Conservation (phyloP, 768 basidiomycete genomes). For the Collybia sordida region DNA sequence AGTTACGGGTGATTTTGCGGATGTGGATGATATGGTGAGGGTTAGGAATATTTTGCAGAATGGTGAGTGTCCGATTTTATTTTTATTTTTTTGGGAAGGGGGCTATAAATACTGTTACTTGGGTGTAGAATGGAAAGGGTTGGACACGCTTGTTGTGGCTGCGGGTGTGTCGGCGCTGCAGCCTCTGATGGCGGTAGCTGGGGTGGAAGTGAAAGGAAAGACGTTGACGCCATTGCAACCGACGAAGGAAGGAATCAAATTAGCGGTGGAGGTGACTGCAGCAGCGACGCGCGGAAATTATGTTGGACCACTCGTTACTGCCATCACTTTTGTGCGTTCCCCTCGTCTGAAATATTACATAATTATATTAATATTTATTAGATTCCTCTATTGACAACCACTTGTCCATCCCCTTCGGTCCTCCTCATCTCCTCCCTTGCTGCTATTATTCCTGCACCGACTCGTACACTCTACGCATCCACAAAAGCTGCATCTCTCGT, state of each 20-base stretch:
- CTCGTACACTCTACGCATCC: conserved; percentile 79
- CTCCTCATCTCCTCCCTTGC: conserved; percentile 80
- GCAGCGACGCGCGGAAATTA: conserved; percentile 66
- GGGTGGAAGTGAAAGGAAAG: conserved; percentile 37
- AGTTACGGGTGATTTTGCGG: conserved; percentile 62
- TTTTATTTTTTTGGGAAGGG: neutral
- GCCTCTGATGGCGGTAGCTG: conserved; percentile 73
- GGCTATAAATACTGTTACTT: neutral
- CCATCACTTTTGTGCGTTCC: conserved; percentile 65
- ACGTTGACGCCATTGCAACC: conserved; percentile 35
- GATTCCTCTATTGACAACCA: conserved; percentile 72
- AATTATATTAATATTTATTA: conserved; percentile 23
- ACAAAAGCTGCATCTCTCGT: conserved; percentile 80
- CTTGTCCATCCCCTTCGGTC: conserved; percentile 69
- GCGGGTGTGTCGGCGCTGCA: conserved; percentile 85
- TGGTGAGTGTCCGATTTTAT: conserved; percentile 41
- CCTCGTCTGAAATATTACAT: neutral
- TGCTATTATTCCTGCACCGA: conserved; percentile 81
- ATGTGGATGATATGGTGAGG: conserved; percentile 63
- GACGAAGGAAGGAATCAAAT: conserved; percentile 55
- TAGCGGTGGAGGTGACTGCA: conserved; percentile 53
- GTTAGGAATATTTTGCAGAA: conserved; percentile 51
- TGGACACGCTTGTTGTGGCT: conserved; percentile 80
- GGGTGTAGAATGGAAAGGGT: conserved; percentile 68
- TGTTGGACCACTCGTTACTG: conserved; percentile 66